Percentiles rank a stretch among this genome's conserved stretches.
Evolutionary conservation across 805 yeast species (phyloP).

Genomic region (Metschnikowia borealis): DNA sequence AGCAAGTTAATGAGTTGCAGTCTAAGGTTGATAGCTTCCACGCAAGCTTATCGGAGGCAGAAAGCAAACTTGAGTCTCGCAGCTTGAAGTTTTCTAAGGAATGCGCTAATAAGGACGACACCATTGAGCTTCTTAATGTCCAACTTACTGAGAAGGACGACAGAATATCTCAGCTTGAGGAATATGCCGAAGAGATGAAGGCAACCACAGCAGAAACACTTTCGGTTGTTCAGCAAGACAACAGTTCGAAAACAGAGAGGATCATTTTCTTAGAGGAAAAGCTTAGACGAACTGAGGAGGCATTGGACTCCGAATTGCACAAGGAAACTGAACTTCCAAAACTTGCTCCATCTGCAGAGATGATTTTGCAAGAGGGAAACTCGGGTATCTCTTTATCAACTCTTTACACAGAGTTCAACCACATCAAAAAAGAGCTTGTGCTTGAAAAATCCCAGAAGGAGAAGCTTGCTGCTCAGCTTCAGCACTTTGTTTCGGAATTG

Average conservation of each 20-base stretch:
- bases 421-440: slow-evolving; percentile 60
- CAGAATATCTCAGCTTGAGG: slow-evolving; percentile 54
- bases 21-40: slow-evolving; percentile 35
- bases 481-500: slow-evolving; percentile 67
- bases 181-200: slow-evolving; percentile 39
- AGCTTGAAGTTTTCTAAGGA: slow-evolving; percentile 39
- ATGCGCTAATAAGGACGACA: slow-evolving; percentile 52
- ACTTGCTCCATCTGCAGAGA: slow-evolving; percentile 55
- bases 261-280: slow-evolving; percentile 31
- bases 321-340: slow-evolving; percentile 38
- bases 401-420: slow-evolving; percentile 59
- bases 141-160: slow-evolving; percentile 49
- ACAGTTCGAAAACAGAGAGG: slow-evolving; percentile 36
- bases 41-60: slow-evolving; percentile 19
- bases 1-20: slow-evolving; percentile 44
- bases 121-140: slow-evolving; percentile 51
- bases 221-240: slow-evolving; percentile 30
- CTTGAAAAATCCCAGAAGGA: slow-evolving; percentile 71
- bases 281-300: slow-evolving; percentile 38
- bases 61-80: slow-evolving; percentile 41
- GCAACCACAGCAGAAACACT: slow-evolving; percentile 34
- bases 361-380: slow-evolving; percentile 41
- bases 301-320: slow-evolving; percentile 35
- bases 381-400: slow-evolving; percentile 61
- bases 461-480: slow-evolving; percentile 65